Evolutionary conservation across 768 basidiomycete genomes (phyloP).

Genomic region (Rhizopogon salebrosus): DNA sequence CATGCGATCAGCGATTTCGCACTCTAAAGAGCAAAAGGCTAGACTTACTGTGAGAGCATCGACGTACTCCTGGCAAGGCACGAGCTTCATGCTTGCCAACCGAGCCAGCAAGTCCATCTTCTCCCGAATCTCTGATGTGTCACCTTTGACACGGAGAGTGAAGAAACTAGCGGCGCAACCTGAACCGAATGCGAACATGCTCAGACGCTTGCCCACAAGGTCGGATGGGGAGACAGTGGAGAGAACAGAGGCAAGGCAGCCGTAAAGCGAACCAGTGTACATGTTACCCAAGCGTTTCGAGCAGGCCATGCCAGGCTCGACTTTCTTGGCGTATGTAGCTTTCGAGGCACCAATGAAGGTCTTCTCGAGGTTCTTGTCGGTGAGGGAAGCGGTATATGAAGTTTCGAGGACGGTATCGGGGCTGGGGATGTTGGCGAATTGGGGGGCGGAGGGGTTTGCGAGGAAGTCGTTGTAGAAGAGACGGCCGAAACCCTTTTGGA

Average conservation of each 20-base stretch:
- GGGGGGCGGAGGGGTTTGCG: constrained; percentile 60
- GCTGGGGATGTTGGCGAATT: constrained; percentile 65
- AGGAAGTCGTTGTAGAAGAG: constrained; percentile 92
- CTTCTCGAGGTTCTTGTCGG: constrained; percentile 96
- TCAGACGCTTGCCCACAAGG: constrained; percentile 78
- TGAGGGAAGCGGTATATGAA: constrained; percentile 68
- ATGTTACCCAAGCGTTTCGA: constrained; percentile 94
- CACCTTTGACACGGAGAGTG: constrained; percentile 80
- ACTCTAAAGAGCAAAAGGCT: background rate
- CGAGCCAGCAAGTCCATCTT: constrained; percentile 80
- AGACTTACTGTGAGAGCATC: constrained; percentile 65
- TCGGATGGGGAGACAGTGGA: constrained; percentile 65
- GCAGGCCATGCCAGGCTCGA: constrained; percentile 80
- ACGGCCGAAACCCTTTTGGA: constrained; percentile 94
- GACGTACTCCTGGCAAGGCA: constrained; percentile 89
- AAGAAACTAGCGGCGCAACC: constrained; percentile 97
- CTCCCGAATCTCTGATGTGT: constrained; percentile 72
- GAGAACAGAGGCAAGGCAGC: constrained; percentile 85
- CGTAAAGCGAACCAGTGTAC: constrained; percentile 96
- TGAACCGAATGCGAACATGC: constrained; percentile 94
- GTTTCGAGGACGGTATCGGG: constrained; percentile 66
- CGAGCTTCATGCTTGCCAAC: constrained; percentile 82
- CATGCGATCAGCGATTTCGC: background rate
- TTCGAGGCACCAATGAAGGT: constrained; percentile 82
- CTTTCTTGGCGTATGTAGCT: constrained; percentile 64